Percentiles rank a stretch among this genome's conserved stretches.
Conservation (phyloP, 2,329 filamentous ascomycete species). For the Ophiostoma fasciatum region DNA sequence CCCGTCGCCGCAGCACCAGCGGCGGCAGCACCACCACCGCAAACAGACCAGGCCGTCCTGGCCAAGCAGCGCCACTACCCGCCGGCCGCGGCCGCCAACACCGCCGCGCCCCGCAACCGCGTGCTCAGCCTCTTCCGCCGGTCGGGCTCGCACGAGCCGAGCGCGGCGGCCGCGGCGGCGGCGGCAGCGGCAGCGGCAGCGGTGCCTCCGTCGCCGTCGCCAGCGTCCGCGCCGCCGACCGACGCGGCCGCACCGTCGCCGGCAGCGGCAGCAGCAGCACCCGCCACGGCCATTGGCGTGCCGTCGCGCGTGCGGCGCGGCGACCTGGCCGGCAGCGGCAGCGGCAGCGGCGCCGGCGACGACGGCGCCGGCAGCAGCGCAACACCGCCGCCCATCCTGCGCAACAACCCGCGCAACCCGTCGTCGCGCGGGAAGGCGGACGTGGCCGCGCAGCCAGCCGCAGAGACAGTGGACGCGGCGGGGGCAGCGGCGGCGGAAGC, state of each 20-base stretch:
- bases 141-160: slow-evolving; percentile 24
- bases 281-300: slow-evolving; percentile 19
- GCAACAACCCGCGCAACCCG: slow-evolving; percentile 24
- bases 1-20: no score
- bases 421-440: background rate
- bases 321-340: slow-evolving; percentile 22
- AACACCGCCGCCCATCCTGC: slow-evolving; percentile 41
- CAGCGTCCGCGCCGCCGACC: slow-evolving; percentile 14
- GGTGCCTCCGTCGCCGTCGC: slow-evolving; percentile 14
- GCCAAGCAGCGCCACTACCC: slow-evolving; percentile 31
- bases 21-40: slow-evolving; percentile 1
- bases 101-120: slow-evolving; percentile 22
- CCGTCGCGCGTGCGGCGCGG: slow-evolving; percentile 25
- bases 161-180: no score
- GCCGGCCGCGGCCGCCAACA: slow-evolving; percentile 28
- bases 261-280: slow-evolving; percentile 5
- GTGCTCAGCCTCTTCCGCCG: slow-evolving; percentile 38
- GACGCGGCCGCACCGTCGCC: slow-evolving; percentile 11
- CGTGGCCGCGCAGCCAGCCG: background rate
- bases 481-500: background rate
- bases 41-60: slow-evolving; percentile 7
- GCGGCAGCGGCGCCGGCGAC: slow-evolving; percentile 19
- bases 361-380: slow-evolving; percentile 23
- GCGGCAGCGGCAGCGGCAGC: slow-evolving; percentile 9
- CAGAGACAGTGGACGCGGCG: background rate